Conservation (phyloP, 768 basidiomycete species). For the Suillus placidus region DNA sequence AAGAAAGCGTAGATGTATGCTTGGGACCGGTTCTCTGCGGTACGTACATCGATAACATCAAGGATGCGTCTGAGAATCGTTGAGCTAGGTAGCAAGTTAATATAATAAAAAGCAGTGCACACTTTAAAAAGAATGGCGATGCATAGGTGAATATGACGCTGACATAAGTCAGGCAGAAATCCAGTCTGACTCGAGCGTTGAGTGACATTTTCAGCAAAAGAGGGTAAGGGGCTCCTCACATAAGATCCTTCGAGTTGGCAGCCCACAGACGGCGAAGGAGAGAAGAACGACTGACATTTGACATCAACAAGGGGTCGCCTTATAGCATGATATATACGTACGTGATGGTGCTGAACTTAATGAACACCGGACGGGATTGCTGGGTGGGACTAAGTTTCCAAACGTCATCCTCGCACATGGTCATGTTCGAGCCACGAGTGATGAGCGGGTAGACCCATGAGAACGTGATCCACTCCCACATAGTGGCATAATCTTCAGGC, state of each 20-base stretch:
- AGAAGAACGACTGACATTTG: constrained; percentile 24
- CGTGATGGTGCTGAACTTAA: constrained; percentile 41
- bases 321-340: constrained; percentile 8
- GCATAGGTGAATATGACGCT: constrained; percentile 79
- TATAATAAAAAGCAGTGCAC: constrained; percentile 15
- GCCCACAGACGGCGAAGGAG: constrained; percentile 47
- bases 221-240: constrained; percentile 24
- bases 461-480: constrained; percentile 75
- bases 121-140: constrained; percentile 86
- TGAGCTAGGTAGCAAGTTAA: neutral
- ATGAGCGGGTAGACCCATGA: constrained; percentile 72
- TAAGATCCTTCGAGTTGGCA: constrained; percentile 50
- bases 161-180: constrained; percentile 66
- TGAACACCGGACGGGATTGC: constrained; percentile 67
- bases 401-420: constrained; percentile 71
- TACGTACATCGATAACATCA: constrained; percentile 54
- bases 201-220: neutral
- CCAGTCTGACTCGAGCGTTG: constrained; percentile 44
- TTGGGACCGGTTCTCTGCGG: constrained; percentile 50
- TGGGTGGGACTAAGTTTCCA: constrained; percentile 71
- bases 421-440: constrained; percentile 48
- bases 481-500: constrained; percentile 75
- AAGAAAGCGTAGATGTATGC: constrained; percentile 83
- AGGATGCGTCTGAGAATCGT: constrained; percentile 52
- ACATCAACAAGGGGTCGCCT: neutral